These are phyloP conservation scores for Escovopsis sp. DNA, from an alignment of 2,329 filamentous ascomycete species.

Conservation along the genomic window DNA sequence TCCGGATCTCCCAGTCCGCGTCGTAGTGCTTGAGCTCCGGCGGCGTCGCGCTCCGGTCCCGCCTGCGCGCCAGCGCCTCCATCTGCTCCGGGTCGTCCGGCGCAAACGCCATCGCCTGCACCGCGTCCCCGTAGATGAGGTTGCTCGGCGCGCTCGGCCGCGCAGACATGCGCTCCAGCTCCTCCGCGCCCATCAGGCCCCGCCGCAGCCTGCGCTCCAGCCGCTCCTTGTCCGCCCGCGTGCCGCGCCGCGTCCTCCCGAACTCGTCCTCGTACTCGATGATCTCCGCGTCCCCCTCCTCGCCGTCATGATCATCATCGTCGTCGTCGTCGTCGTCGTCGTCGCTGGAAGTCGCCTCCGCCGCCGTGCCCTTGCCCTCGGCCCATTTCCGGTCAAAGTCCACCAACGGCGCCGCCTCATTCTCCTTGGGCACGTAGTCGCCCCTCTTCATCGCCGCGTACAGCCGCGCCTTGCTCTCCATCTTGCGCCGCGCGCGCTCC, in stretches of 20 bases:
- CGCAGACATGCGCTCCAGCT: constrained; percentile 55
- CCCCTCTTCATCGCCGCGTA: constrained; percentile 87
- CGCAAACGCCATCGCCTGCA: constrained; percentile 74
- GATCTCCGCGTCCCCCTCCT: constrained; percentile 40
- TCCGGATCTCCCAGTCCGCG: constrained; percentile 66
- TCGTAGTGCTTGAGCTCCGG: constrained; percentile 77
- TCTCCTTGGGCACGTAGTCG: constrained; percentile 57
- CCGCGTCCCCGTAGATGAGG: constrained; percentile 71
- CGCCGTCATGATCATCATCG: constrained; percentile 22
- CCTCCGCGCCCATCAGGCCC: constrained; percentile 38
- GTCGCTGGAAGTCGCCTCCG: constrained; percentile 23
- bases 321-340: constrained; percentile 21
- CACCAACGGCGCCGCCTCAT: constrained; percentile 54
- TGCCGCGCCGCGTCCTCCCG: constrained; percentile 64
- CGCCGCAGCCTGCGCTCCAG: constrained; percentile 41
- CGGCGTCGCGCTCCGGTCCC: constrained; percentile 68
- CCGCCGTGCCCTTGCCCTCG: constrained; percentile 37
- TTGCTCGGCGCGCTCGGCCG: constrained; percentile 50
- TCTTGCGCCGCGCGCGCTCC: constrained; percentile 58
- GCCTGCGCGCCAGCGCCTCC: constrained; percentile 61
- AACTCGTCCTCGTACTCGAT: constrained; percentile 88
- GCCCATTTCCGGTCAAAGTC: constrained; percentile 98
- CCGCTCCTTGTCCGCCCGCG: constrained; percentile 50
- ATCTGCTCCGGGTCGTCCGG: constrained; percentile 60
- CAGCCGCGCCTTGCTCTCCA: constrained; percentile 79